A percentile compares a stretch with the other conserved stretches of the same genome.
These are phyloP conservation scores for Tricholoma matsutake DNA, from an alignment of 768 basidiomycete species.

Conservation along the genomic window DNA sequence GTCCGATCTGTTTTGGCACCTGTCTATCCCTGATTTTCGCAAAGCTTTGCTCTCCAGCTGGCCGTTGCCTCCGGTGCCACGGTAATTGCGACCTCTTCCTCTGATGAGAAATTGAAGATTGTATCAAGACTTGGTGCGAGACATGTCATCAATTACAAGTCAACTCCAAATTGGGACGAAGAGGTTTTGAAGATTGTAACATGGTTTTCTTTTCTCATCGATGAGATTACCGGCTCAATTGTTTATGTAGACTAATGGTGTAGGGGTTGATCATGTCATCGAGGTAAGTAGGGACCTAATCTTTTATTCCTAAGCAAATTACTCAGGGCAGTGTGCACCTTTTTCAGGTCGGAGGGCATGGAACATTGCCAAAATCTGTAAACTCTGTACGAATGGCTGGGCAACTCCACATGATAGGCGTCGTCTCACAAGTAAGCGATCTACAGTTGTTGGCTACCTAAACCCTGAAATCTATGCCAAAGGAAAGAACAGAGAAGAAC, in stretches of 20 bases:
- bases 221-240: conserved; percentile 15
- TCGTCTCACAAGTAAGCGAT: conserved; percentile 39
- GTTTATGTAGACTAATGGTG: conserved; percentile 32
- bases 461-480: not conserved
- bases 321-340: no score
- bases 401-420: conserved; percentile 48
- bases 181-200: conserved; percentile 44
- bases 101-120: conserved; percentile 56
- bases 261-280: conserved; percentile 38
- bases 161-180: conserved; percentile 54
- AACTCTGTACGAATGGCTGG: conserved; percentile 40
- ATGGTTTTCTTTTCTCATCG: conserved; percentile 4
- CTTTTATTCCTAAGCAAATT: conserved; percentile 5
- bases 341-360: conserved; percentile 53
- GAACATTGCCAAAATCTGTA: conserved; percentile 45
- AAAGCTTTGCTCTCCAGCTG: conserved; percentile 55
- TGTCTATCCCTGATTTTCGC: not conserved
- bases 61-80: conserved; percentile 60
- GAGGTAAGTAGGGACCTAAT: conserved; percentile 23
- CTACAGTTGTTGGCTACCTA: not conserved
- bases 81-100: conserved; percentile 67
- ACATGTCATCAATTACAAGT: conserved; percentile 62
- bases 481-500: no score
- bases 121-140: conserved; percentile 50
- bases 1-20: not conserved